These are phyloP conservation scores for Pseudogymnoascus sp. DNA, from an alignment of 2,329 filamentous ascomycete genomes.

Conservation along the genomic window DNA sequence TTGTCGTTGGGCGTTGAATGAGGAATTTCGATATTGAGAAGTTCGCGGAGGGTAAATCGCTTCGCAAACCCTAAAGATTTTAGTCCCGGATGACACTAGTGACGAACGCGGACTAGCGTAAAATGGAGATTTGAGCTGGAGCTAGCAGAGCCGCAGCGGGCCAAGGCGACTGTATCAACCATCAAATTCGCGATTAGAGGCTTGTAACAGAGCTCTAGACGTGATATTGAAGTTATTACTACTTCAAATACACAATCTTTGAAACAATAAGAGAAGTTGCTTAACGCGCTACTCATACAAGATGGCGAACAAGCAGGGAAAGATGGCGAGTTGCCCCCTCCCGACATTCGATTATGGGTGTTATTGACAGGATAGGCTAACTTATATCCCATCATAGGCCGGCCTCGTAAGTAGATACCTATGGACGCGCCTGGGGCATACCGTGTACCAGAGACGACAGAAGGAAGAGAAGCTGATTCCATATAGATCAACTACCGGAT, in stretches of 20 bases:
- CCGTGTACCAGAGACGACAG: background rate
- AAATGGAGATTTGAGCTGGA: slow-evolving; percentile 13
- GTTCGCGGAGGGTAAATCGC: slow-evolving; percentile 12
- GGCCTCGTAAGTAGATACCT: slow-evolving; percentile 56
- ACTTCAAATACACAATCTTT: slow-evolving; percentile 32
- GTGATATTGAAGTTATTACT: slow-evolving; percentile 27
- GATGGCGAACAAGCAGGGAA: slow-evolving; percentile 92
- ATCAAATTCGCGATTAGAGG: slow-evolving; percentile 14
- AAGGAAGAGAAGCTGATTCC: background rate
- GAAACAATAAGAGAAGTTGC: slow-evolving; percentile 33
- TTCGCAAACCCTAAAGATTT: slow-evolving; percentile 15
- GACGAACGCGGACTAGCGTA: background rate
- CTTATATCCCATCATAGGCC: slow-evolving; percentile 50
- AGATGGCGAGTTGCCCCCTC: slow-evolving; percentile 75
- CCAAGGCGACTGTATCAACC: slow-evolving; percentile 7
- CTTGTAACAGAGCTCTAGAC: slow-evolving; percentile 20
- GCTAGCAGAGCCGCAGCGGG: slow-evolving; percentile 14
- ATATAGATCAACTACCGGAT: slow-evolving; percentile 97
- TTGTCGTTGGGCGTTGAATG: slow-evolving; percentile 12
- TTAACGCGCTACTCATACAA: slow-evolving; percentile 38
- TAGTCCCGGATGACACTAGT: slow-evolving; percentile 3
- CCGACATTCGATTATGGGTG: slow-evolving; percentile 36
- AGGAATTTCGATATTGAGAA: slow-evolving; percentile 13
- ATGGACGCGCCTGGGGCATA: background rate
- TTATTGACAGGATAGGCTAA: slow-evolving; percentile 55